Base-by-base conservation (phyloP, 257 asterid genomes). In the Galeopsis tetrahit region DNA sequence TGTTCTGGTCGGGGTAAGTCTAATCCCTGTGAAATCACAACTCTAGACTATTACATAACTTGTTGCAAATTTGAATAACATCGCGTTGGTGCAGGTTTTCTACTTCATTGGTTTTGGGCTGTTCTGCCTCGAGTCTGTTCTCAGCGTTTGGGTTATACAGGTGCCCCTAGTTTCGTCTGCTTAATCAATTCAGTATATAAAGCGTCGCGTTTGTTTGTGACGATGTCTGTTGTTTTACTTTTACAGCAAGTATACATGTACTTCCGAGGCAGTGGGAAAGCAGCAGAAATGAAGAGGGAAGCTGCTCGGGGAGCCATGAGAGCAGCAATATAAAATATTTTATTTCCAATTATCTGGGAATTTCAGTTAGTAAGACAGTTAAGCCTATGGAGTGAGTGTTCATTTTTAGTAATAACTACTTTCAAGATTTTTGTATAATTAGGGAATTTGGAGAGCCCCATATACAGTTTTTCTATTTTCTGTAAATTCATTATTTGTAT, bases 141-240 rank as follows among this genome's bases (percentile, higher is more conserved):
- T 93, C 69, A 93, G 96, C 89, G 56, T 93, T 38, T 93, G 98
- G 97, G 98, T 93, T 80, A 86, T 93, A 79, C 98, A 93, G 98
- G 97, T 93, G 14, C 3, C 10, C 2, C 17, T 9, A 66, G 51
- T 10, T 15, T 14, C 38, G 61, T 63, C n/a, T 52, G 28, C 68
- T 39, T 8, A 21, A 42, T 42, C 40, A 33, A 17, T 62, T 32
- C 11, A 32, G 15, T 8, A 31, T 38, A 56, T 48, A 15, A 44
- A 66, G 21, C 40, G 67, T 35, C 11, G 35, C 10, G 31, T 52
- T 36, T 14, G 31, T 51, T 10, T 10, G 67, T 70, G 17, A 64
- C 46, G 14, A 65, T 39, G 4, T 21, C 38, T 11, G 15, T 59
- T 6, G 6, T 72, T 49, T 38, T 83, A 82, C 95, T 72, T 49